Conservation (phyloP, 2,329 filamentous ascomycete species). For the Aspergillus tubingensis region DNA sequence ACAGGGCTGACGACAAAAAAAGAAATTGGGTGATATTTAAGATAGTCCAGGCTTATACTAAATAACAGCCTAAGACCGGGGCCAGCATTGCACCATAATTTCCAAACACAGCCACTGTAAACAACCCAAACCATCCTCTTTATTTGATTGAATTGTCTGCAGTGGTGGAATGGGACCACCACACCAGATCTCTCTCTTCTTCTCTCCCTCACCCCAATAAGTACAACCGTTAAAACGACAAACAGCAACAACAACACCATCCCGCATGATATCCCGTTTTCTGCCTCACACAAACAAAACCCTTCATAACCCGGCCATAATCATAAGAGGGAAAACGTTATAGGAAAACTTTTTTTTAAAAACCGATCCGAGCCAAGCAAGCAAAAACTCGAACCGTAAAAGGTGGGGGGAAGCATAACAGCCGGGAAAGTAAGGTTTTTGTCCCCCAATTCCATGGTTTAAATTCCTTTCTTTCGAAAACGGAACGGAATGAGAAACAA, state of each 20-base stretch:
- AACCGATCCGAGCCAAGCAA: constrained; percentile 1
- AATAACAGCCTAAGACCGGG: constrained; percentile 29
- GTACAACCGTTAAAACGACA: constrained; percentile 5
- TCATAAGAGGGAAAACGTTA: neutral
- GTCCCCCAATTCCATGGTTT: no score
- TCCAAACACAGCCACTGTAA: constrained; percentile 22
- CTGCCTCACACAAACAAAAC: neutral
- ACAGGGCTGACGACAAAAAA: constrained; percentile 15
- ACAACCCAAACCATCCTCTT: constrained; percentile 24
- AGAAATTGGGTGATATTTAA: constrained; percentile 34
- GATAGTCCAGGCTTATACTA: constrained; percentile 33
- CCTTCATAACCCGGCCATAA: neutral
- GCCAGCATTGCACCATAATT: constrained; percentile 28
- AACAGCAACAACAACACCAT: constrained; percentile 1
- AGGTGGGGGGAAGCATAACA: neutral
- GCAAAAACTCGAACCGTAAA: constrained; percentile 8
- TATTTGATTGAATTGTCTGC: constrained; percentile 18
- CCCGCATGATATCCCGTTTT: constrained; percentile 8
- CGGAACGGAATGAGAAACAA: neutral
- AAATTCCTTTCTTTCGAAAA: no score
- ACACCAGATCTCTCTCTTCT: constrained; percentile 11
- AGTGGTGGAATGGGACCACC: constrained; percentile 14
- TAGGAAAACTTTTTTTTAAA: constrained; percentile 15
- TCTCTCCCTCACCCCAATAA: constrained; percentile 3
- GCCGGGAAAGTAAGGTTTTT: no score